Percentiles rank a stretch among this genome's conserved stretches.
These are phyloP conservation scores for Gynostemma pentaphyllum DNA, from an alignment of 306 rosid genomes.

Conservation along the genomic window DNA sequence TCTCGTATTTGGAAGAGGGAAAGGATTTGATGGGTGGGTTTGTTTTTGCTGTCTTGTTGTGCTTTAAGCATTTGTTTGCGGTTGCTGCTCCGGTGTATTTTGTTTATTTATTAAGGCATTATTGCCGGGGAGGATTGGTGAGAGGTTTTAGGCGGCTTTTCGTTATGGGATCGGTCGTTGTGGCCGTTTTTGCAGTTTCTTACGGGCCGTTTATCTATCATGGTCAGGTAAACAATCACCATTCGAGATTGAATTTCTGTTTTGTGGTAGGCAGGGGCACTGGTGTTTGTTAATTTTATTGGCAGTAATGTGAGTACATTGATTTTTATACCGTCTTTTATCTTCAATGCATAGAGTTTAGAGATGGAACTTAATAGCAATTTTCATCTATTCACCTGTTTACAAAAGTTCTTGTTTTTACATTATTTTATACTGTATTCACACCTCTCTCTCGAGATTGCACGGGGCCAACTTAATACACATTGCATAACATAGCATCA, in stretches of 20 bases:
- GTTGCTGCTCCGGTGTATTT: conserved; percentile 85
- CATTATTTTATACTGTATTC: neutral
- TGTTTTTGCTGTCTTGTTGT: conserved; percentile 53
- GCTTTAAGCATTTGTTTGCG: conserved; percentile 87
- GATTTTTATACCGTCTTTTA: neutral
- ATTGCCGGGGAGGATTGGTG: conserved; percentile 57
- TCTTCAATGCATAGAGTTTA: neutral
- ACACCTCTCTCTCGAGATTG: neutral
- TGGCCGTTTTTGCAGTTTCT: conserved; percentile 53
- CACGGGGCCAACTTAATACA: neutral
- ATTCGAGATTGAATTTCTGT: neutral
- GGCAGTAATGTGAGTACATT: neutral
- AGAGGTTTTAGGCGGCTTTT: conserved; percentile 52
- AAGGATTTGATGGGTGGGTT: conserved; percentile 80
- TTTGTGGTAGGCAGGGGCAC: neutral
- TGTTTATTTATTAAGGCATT: conserved; percentile 78
- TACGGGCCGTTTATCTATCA: conserved; percentile 75
- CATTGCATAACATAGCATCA: neutral
- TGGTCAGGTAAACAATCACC: conserved; percentile 54
- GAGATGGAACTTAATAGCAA: neutral
- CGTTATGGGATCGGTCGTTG: conserved; percentile 51
- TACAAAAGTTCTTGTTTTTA: neutral
- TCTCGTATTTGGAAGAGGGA: conserved; percentile 75
- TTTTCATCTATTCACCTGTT: neutral
- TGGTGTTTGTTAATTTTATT: neutral